These are phyloP conservation scores for Aegilops longissima DNA, from an alignment of 176 grass and related monocot genomes.

Conservation along the genomic window DNA sequence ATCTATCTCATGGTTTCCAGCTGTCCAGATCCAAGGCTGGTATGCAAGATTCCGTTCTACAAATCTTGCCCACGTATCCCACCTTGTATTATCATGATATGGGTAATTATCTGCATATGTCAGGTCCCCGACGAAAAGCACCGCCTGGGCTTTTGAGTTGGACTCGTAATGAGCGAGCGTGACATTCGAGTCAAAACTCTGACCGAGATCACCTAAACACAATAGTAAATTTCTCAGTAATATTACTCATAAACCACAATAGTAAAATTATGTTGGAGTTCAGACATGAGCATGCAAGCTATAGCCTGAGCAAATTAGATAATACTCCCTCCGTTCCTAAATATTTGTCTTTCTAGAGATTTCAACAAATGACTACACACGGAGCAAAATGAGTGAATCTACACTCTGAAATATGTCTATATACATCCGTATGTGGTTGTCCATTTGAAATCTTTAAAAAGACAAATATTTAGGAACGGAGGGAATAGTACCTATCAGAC, in stretches of 20 bases:
- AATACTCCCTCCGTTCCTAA: too few relatives aligned
- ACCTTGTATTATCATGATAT: slow-evolving; percentile 83
- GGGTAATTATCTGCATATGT: slow-evolving; percentile 87
- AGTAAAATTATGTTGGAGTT: not conserved
- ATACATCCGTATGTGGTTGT: too few relatives aligned
- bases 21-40: slow-evolving; percentile 97
- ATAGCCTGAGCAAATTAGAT: not conserved
- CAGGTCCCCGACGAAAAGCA: slow-evolving; percentile 78
- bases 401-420: too few relatives aligned
- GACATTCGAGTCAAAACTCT: slow-evolving; percentile 80
- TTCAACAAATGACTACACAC: too few relatives aligned
- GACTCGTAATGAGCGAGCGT: slow-evolving; percentile 82
- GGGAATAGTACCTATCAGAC: slow-evolving; percentile 56
- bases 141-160: slow-evolving; percentile 60
- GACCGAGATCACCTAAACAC: slow-evolving; percentile 81
- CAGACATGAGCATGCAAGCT: not conserved
- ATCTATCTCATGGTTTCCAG: slow-evolving; percentile 93
- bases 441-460: too few relatives aligned
- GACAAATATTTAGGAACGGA: too few relatives aligned
- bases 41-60: slow-evolving; percentile 83
- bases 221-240: slow-evolving; percentile 23
- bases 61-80: slow-evolving; percentile 96
- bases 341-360: too few relatives aligned
- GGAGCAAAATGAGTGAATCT: too few relatives aligned
- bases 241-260: not conserved